Base-by-base conservation (phyloP, 345 rosid genomes). In the Pugionium dolabratum region DNA sequence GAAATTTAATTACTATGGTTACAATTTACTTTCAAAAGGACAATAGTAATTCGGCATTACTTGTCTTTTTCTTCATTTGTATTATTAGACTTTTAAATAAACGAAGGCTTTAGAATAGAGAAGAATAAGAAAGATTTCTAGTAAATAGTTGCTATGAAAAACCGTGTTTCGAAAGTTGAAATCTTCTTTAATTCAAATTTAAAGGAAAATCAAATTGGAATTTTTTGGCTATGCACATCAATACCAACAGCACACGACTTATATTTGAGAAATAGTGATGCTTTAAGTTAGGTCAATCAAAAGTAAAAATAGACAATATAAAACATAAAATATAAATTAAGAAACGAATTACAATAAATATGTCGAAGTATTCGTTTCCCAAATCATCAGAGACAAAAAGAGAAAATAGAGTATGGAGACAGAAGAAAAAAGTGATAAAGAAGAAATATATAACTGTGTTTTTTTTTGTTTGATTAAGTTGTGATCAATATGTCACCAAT, bases 11-110 rank as follows among this genome's bases (percentile, higher is more conserved):
- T 36, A 36, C 25, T 45, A 33, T 60, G 32, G 66, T 51, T 60
- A 52, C 39, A 36, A 36, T 36, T 36, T 36, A 6, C 40, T 36
- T 36, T 3, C 40, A 34, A 34, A 48, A 27, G 33, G 39, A 64
- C 29, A 47, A 39, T 25, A 26, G 42, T 69, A 47, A 60, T 25
- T 44, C 48, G 41, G 53, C 34, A 44, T 61, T 11, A 29, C 28
- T 53, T 70, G 67, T 61, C 62, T 61, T 35, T 62, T 61, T 69
- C 74, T 60, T 42, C 46, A 52, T 59, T 31, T 49, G 52, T 43
- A 60, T 37, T 44, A 50, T 59, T 27, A 49, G 5, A 45, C n/a
- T n/a, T n/a, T n/a, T n/a, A n/a, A n/a, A n/a, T n/a, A n/a, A n/a
- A n/a, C n/a, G n/a, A n/a, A n/a, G n/a, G n/a, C n/a, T n/a, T n/a